Base-by-base conservation (phyloP, 495 filamentous ascomycete species). In the Chaetomium fimeti region DNA sequence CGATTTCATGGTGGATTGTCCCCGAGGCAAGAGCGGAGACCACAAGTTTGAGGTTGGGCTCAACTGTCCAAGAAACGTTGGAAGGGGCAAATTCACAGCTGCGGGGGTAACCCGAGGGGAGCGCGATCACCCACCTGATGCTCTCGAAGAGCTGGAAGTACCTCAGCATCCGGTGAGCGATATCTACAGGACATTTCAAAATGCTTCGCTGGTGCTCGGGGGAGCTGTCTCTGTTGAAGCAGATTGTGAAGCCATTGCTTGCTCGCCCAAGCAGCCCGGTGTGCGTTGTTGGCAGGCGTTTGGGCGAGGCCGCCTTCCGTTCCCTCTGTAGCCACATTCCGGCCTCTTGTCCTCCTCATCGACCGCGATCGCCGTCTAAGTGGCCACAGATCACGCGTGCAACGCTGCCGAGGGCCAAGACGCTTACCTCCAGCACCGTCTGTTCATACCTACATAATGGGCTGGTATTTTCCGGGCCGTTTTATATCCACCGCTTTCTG, bases 1-100 rank as follows among this genome's bases (percentile, higher is more conserved):
- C 40, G 40, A 15, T 43, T 15, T 43, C 13, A 43, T 43, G 13
- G 54, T 25, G 32, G 48, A 53, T 62, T 43, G 49, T 16, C 36
- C 18, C 49, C 16, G 24, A 58, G 36, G 38, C 22, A 51, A 32
- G 36, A 54, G 60, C 48, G 60, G 60, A 62, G 55, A 60, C 42
- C 5, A 40, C 22, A 20, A 20, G 42, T 43, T 66, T 49, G 49
- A 58, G 57, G 58, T 61, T 61, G 20, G 58, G 58, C 20, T 52
- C 28, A 52, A 25, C 58, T 20, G 22, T 40, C 43, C 58, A 40
- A 3, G 47, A 61, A 52, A 52, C 49, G 24, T 22, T 51, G 58
- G 52, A 65, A 57, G 53, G 64, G 64, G 58, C 52, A 57, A 62
- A 62, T 43, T 51, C 57, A 52, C 51, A 49, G 43, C 51, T 66